Evolutionary conservation across 768 basidiomycete species (phyloP), one percentile per base, ranked within the genome.

Genomic region (Hericium coralloides): DNA sequence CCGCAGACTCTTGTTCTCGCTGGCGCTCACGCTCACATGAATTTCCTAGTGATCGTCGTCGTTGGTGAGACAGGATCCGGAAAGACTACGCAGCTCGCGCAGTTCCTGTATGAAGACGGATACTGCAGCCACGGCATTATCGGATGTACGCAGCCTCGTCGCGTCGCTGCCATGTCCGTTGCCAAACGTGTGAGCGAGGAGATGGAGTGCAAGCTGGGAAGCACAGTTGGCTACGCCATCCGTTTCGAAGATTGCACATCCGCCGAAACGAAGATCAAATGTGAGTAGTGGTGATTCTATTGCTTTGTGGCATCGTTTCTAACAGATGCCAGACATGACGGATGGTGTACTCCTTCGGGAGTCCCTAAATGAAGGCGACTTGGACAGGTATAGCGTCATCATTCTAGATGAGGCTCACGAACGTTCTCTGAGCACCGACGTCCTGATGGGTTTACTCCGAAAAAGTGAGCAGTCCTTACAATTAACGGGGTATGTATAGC

Each of bases 41-140:
- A 20, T 49, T 14, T 52, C 18, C 4, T 31, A 97, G 97, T 98
- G 38, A 77, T 90, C 49, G 84, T 99, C 56, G 92, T 98, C 39
- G 90, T 99, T 41, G 97, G 97, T n/a, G 97, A 99, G 72, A 99
- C 97, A n/a, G 97, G 97, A 10, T 98, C 95, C 0, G 97, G 97
- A 6, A 99, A 99, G 74, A 99, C 97, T 1, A 98, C 97, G 0
- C 97, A 99, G 69, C 75, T 99, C 6, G 76, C 91, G 0, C 97
- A 99, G 67, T 99, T 93, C 73, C 70, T 99, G 59, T 92, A 98
- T 67, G 97, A 99, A 69, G 97, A 99, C 60, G 97, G 97, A 0
- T 99, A 95, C 70, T 91, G 94, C 62, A 68, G 80, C 4, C 80
- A 85, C 72, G 95, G 95, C 17, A 78, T 98, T 45, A 84, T 99